A percentile compares a stretch with the other conserved stretches of the same genome.
Evolutionary conservation across 1,139 yeast species (phyloP).

Genomic region (Protomyces lactucae-debilis): DNA sequence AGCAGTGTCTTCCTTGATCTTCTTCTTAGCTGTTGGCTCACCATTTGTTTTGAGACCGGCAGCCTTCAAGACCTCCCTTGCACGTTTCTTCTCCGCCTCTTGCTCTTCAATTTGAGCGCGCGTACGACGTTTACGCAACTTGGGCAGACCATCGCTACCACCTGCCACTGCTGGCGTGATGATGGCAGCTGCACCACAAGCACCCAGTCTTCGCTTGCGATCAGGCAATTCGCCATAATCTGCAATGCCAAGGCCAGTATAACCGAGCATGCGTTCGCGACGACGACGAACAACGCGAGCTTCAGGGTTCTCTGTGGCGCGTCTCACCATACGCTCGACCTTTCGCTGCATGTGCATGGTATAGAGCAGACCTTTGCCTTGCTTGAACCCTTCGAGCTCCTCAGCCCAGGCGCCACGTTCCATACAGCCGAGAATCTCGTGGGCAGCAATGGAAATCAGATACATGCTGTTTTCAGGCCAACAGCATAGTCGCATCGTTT

Average conservation of each 20-base stretch:
- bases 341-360: slow-evolving; percentile 14
- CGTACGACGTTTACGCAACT: slow-evolving; percentile 9
- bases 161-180: not conserved
- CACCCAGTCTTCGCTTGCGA: slow-evolving; percentile 12
- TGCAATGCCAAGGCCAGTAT: slow-evolving; percentile 12
- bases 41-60: slow-evolving; percentile 22
- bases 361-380: slow-evolving; percentile 5
- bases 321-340: slow-evolving; percentile 5
- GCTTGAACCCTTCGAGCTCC: slow-evolving; percentile 12
- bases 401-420: slow-evolving; percentile 23
- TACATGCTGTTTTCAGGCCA: slow-evolving; percentile 27
- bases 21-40: slow-evolving; percentile 1
- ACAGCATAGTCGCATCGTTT: slow-evolving; percentile 16
- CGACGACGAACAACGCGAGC: not conserved
- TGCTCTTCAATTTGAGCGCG: slow-evolving; percentile 6
- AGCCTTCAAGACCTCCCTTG: slow-evolving; percentile 14
- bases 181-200: not conserved
- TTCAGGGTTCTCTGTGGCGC: slow-evolving; percentile 1
- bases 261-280: slow-evolving; percentile 13
- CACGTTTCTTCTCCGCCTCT: slow-evolving; percentile 12
- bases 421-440: slow-evolving; percentile 10
- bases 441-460: slow-evolving; percentile 9
- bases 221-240: slow-evolving; percentile 13
- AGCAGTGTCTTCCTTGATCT: not conserved
- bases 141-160: slow-evolving; percentile 1